Conservation (phyloP, 2,329 filamentous ascomycete species). For the Sclerotinia trifoliorum region DNA sequence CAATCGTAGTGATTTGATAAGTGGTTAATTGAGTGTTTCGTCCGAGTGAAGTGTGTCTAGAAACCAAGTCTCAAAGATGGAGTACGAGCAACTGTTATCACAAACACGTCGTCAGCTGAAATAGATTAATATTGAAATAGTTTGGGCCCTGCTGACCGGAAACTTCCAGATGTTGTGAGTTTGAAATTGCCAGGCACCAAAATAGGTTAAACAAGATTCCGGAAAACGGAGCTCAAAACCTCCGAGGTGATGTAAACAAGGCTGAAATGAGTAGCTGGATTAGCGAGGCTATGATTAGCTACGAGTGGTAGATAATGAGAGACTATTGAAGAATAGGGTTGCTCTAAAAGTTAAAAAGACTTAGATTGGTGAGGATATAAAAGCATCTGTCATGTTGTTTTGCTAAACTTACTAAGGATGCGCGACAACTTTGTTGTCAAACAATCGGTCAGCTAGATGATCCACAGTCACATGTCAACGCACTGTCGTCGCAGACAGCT, state of each 20-base stretch:
- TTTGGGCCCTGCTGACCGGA: slow-evolving; percentile 15
- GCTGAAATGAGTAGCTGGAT: neutral
- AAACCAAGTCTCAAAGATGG: neutral
- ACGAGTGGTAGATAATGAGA: neutral
- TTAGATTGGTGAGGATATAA: slow-evolving; percentile 4
- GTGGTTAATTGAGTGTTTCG: neutral
- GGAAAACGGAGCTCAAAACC: neutral
- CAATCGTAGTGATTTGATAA: neutral
- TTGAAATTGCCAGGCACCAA: slow-evolving; percentile 17
- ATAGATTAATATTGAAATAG: slow-evolving; percentile 1
- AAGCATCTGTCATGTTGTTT: neutral
- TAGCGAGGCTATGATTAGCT: slow-evolving; percentile 4
- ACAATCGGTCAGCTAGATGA: slow-evolving; percentile 16
- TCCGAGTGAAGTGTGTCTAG: neutral
- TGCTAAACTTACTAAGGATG: neutral
- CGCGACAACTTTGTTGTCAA: slow-evolving; percentile 14
- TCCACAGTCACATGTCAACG: slow-evolving; percentile 21
- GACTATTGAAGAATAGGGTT: neutral
- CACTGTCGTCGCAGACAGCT: neutral
- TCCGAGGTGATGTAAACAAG: slow-evolving; percentile 15
- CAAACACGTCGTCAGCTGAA: slow-evolving; percentile 21
- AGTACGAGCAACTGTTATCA: slow-evolving; percentile 15
- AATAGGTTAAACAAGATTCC: slow-evolving; percentile 2
- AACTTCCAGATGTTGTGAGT: neutral
- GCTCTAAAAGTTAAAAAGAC: neutral